Evolutionary conservation across 192 early-diverging fungal genomes (phyloP), one percentile per base, ranked within the genome.

Genomic region (Polychytrium aggregatum): DNA sequence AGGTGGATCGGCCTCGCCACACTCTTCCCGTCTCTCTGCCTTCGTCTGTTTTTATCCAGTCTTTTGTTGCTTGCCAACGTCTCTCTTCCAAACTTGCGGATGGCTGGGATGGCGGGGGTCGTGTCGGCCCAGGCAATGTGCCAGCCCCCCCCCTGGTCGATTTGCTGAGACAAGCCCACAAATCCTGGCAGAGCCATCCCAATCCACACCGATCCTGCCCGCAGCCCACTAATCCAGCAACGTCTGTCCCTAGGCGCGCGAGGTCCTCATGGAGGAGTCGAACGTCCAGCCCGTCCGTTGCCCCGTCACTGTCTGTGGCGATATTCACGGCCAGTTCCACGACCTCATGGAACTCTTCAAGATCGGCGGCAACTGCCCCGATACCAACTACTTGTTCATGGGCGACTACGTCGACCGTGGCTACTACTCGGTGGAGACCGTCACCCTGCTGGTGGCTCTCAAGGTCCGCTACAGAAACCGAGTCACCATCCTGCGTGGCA

Each of bases 321-420:
- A 97, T 57, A 97, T 97, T 57, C 93, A 97, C 65, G 93, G 93
- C 34, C 93, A 97, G 58, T 97, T 97, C 62, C 84, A 91, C 66
- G 93, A 97, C 65, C 67, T 97, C 27, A 88, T 85, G 65, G 86
- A 97, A 58, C 81, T 97, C 22, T 92, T 97, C 57, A 66, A 71
- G 50, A 88, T 92, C 47, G 93, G 93, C 54, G 91, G 90, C 44
- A 88, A 92, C 58, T 90, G 82, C 46, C 94, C 94, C 3, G 87
- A 92, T 51, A 97, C 94, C 36, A 97, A 93, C 67, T 97, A 97
- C 55, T 70, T 97, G 50, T 97, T 97, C 63, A 89, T 97, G 86
- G 94, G 88, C 63, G 92, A 93, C 61, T 93, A 92, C 73, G 91
- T 96, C 11, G 92, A 96, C 72, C 82, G 90, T 50, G 91, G 91